Evolutionary conservation across 2,329 filamentous ascomycete genomes (phyloP).

Genomic region (Colletotrichum tabaci): DNA sequence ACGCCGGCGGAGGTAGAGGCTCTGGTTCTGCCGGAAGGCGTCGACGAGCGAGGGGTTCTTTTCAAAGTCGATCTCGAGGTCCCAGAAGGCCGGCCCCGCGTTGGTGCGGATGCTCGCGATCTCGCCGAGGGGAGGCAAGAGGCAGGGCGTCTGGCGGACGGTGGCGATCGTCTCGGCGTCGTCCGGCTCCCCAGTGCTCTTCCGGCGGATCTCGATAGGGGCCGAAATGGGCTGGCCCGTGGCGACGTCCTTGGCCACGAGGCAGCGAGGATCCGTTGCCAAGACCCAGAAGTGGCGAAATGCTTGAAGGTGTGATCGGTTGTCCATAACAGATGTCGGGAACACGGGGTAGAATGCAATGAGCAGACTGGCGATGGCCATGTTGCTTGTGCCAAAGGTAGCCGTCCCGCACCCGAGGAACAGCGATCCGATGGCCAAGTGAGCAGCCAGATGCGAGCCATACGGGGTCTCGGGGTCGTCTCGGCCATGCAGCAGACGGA

Average conservation of each 20-base stretch:
- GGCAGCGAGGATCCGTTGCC: constrained; percentile 89
- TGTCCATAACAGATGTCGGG: constrained; percentile 90
- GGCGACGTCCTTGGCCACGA: constrained; percentile 89
- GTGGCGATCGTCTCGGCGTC: constrained; percentile 44
- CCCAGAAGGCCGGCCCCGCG: constrained; percentile 81
- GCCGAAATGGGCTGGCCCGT: constrained; percentile 85
- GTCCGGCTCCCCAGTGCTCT: constrained; percentile 46
- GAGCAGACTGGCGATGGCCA: constrained; percentile 88
- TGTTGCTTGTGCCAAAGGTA: constrained; percentile 90
- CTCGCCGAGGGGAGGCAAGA: constrained; percentile 75
- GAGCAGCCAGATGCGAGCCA: constrained; percentile 92
- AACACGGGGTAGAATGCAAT: constrained; percentile 96
- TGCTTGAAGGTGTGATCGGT: constrained; percentile 93
- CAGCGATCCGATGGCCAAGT: constrained; percentile 90
- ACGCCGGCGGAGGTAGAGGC: constrained; percentile 80
- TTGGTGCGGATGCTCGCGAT: constrained; percentile 74
- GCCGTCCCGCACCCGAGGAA: constrained; percentile 95
- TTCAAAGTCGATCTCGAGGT: constrained; percentile 82
- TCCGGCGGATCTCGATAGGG: constrained; percentile 77
- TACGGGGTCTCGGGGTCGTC: constrained; percentile 89
- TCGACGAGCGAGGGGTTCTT: constrained; percentile 72
- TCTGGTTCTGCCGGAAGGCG: constrained; percentile 79
- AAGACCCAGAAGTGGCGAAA: constrained; percentile 98
- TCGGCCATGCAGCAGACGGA: constrained; percentile 90
- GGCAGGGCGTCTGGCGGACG: constrained; percentile 69